phyloP scores from a whole-genome alignment of 805 yeast species.

The Brettanomyces nanus region DNA sequence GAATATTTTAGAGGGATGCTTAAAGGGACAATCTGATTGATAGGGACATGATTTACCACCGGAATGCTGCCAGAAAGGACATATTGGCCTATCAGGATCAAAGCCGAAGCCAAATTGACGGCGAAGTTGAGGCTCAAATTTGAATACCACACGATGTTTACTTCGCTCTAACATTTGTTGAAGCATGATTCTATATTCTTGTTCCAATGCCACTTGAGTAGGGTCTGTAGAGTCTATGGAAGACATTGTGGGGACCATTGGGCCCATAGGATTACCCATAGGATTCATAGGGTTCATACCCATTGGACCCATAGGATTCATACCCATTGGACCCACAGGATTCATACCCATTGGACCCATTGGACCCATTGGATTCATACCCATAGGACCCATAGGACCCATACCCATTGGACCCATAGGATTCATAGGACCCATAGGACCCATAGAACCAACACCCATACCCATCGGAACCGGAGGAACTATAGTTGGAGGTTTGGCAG shows the following conservation, averaged over 20 bases:
- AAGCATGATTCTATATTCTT: conserved; percentile 6
- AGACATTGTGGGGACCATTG: background rate
- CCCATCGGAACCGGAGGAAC: too few species aligned
- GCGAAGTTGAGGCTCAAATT: conserved; percentile 77
- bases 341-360: too few species aligned
- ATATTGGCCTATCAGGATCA: conserved; percentile 84
- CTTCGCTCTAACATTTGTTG: conserved; percentile 11
- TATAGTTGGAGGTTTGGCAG: conserved; percentile 2
- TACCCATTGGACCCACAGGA: too few species aligned
- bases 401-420: too few species aligned
- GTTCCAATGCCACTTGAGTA: conserved; percentile 9
- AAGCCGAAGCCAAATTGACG: conserved; percentile 75
- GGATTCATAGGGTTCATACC: too few species aligned
- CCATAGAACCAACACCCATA: too few species aligned
- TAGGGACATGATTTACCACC: conserved; percentile 62
- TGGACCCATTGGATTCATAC: too few species aligned
- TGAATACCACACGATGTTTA: conserved; percentile 22
- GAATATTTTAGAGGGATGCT: conserved; percentile 59
- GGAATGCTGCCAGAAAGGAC: conserved; percentile 62
- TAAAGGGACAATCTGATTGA: conserved; percentile 79
- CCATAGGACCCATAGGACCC: background rate
- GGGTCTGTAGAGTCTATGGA: conserved; percentile 6
- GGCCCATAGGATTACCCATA: background rate
- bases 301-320: too few species aligned
- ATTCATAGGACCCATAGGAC: too few species aligned